phyloP scores from a whole-genome alignment of 208 protist genomes.

The Wallacemonas sp. region DNA sequence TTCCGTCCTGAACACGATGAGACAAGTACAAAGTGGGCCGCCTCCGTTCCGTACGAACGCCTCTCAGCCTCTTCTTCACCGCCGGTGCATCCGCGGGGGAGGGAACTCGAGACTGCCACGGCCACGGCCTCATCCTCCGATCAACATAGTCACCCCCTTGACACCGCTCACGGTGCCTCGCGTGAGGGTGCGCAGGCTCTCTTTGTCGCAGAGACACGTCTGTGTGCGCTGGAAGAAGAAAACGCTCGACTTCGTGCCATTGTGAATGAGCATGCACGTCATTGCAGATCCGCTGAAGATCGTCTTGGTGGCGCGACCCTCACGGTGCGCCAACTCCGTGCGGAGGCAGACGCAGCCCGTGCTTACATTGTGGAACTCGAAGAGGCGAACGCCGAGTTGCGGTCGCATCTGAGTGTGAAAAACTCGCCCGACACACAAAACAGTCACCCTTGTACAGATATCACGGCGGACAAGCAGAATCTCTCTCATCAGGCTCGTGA shows the following conservation, averaged over 20 bases:
- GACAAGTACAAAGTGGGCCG: no score
- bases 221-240: background rate
- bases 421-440: no score
- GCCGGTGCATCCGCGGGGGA: no score
- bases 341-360: background rate
- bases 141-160: background rate
- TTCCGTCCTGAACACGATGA: constrained; percentile 14
- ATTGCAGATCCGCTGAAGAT: no score
- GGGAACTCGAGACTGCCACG: background rate
- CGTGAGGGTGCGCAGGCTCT: background rate
- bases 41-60: no score
- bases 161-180: no score
- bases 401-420: no score
- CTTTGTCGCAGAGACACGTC: background rate
- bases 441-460: background rate
- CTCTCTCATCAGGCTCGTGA: background rate
- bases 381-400: background rate
- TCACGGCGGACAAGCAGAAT: background rate
- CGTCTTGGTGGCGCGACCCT: no score
- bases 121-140: background rate
- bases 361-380: constrained; percentile 12
- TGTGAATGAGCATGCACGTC: no score
- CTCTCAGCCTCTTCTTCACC: no score
- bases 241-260: background rate
- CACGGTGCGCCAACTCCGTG: background rate